phyloP scores from a whole-genome alignment of 2,329 filamentous ascomycete species.

The Seiridium unicorne region DNA sequence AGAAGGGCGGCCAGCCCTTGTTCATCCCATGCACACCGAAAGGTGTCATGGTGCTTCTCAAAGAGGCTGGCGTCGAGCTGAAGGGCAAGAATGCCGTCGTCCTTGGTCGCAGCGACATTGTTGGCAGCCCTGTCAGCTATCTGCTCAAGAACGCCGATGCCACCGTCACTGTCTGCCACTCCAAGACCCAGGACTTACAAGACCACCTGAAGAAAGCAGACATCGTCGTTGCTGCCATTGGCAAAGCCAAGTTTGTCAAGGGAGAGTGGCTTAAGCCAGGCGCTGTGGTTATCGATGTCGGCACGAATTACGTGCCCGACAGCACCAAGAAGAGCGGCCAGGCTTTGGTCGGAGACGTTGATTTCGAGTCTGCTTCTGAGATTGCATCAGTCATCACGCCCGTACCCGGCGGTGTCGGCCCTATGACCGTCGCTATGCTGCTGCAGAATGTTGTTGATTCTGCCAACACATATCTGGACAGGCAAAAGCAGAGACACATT shows the following conservation, averaged over 20 bases:
- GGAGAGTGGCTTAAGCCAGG: constrained; percentile 95
- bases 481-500: constrained; percentile 76
- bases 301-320: constrained; percentile 93
- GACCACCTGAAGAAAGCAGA: constrained; percentile 80
- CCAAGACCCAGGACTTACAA: constrained; percentile 73
- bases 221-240: constrained; percentile 89
- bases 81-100: constrained; percentile 93
- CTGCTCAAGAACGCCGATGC: constrained; percentile 93
- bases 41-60: constrained; percentile 89
- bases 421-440: constrained; percentile 99
- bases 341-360: constrained; percentile 91
- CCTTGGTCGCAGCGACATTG: constrained; percentile 92
- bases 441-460: constrained; percentile 92
- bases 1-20: constrained; percentile 83
- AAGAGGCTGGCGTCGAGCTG: constrained; percentile 79
- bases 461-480: constrained; percentile 77
- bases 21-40: constrained; percentile 97
- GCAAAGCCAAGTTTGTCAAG: constrained; percentile 82
- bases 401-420: constrained; percentile 93
- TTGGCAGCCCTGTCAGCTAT: constrained; percentile 95
- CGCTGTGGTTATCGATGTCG: constrained; percentile 95
- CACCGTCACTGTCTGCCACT: constrained; percentile 95
- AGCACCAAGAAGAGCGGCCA: constrained; percentile 87
- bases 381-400: constrained; percentile 94
- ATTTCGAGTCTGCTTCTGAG: constrained; percentile 79